Conservation (phyloP, 257 asterid species). For the Linderniella brevidens region DNA sequence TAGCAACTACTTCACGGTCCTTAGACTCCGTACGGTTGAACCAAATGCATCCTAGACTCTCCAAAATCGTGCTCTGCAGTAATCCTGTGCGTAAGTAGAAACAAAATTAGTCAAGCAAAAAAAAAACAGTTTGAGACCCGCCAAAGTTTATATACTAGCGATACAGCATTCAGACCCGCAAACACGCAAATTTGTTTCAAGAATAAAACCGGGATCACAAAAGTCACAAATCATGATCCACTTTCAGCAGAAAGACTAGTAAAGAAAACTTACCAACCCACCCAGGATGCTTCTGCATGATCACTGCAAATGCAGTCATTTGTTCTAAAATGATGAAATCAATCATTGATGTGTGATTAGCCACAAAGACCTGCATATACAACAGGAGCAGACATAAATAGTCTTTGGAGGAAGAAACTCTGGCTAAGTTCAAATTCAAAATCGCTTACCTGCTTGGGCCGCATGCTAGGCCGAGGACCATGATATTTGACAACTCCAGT, state of each 20-base stretch:
- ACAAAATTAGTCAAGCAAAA: not conserved
- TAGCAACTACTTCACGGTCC: slow-evolving; percentile 90
- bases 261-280: slow-evolving; percentile 83
- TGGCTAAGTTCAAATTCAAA: slow-evolving; percentile 1
- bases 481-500: slow-evolving; percentile 99
- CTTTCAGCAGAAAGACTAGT: not conserved
- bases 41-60: slow-evolving; percentile 98
- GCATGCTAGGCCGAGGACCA: slow-evolving; percentile 93
- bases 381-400: slow-evolving; percentile 6
- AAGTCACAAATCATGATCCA: not conserved
- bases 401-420: not conserved
- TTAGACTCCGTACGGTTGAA: slow-evolving; percentile 92
- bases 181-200: no score
- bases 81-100: slow-evolving; percentile 29
- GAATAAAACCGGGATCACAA: not conserved
- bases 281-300: slow-evolving; percentile 99
- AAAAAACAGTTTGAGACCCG: not conserved
- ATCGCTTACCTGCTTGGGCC: slow-evolving; percentile 83
- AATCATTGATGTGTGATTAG: slow-evolving; percentile 98
- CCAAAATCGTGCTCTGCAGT: slow-evolving; percentile 89
- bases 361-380: slow-evolving; percentile 77
- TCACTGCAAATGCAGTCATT: slow-evolving; percentile 99
- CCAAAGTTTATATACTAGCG: not conserved
- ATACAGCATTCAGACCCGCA: not conserved
- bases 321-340: slow-evolving; percentile 92